Conservation (phyloP, 2,329 filamentous ascomycete genomes). For the Aspergillus sergii region DNA sequence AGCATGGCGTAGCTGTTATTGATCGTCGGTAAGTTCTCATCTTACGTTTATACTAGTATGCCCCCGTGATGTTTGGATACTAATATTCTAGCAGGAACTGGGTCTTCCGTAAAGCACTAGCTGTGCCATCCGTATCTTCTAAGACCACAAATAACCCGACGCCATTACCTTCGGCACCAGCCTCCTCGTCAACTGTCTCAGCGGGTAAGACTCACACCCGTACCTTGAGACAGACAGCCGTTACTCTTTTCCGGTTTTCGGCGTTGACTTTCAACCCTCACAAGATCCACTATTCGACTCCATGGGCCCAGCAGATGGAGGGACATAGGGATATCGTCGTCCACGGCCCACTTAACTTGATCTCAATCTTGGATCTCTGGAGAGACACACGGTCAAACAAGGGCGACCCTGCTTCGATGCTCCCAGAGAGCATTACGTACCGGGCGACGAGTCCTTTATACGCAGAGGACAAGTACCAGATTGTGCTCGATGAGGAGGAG, state of each 20-base stretch:
- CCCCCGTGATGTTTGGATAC: neutral
- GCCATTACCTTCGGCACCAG: conserved; percentile 13
- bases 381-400: conserved; percentile 36
- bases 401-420: conserved; percentile 24
- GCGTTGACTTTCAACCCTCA: conserved; percentile 49
- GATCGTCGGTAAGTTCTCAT: conserved; percentile 55
- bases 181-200: conserved; percentile 24
- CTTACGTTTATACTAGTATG: neutral
- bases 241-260: conserved; percentile 48
- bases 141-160: conserved; percentile 8
- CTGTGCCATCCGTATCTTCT: conserved; percentile 18
- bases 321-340: conserved; percentile 48
- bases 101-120: conserved; percentile 47
- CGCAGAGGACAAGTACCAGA: conserved; percentile 50
- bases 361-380: conserved; percentile 49
- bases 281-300: conserved; percentile 48
- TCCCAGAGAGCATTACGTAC: conserved; percentile 50
- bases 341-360: conserved; percentile 48
- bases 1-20: conserved; percentile 54
- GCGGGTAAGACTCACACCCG: conserved; percentile 32
- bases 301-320: conserved; percentile 47
- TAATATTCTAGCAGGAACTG: conserved; percentile 38
- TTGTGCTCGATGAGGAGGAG: conserved; percentile 43
- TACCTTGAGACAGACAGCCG: conserved; percentile 40
- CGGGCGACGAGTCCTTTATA: conserved; percentile 54